Evolutionary conservation across 306 rosid species (phyloP), one percentile per base, ranked within the genome.

Genomic region (Cotoneaster glaucophyllus): DNA sequence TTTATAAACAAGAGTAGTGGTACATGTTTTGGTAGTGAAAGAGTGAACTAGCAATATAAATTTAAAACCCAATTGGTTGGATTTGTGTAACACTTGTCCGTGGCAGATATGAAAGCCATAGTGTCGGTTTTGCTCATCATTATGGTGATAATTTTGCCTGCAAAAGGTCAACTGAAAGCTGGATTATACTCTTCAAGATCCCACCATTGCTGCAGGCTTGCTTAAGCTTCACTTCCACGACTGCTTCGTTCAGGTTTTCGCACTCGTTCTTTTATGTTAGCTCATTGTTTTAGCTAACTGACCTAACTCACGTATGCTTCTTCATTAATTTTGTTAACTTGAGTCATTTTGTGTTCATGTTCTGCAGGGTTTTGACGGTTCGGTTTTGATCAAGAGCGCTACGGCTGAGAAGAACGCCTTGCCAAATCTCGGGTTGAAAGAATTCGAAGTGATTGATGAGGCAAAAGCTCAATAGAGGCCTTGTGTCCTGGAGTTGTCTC

Each of bases 161-260:
- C n/a, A n/a, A n/a, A n/a, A n/a, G n/a, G n/a, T n/a, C n/a, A n/a
- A n/a, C n/a, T n/a, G n/a, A n/a, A n/a, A n/a, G n/a, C n/a, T n/a
- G n/a, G n/a, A n/a, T n/a, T n/a, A n/a, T n/a, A n/a, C n/a, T n/a
- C n/a, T n/a, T n/a, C n/a, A n/a, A n/a, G n/a, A n/a, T n/a, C n/a
- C n/a, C n/a, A n/a, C n/a, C n/a, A n/a, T n/a, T n/a, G 87, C 90
- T 13, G 86, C 89, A 44, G 96, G 88, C 61, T 69, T 93, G 18
- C 95, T 89, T 39, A 86, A 90, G 78, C 91, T 91, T 78, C 93
- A 86, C 67, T 90, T 93, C 74, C 95, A 89, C 34, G 86, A 86
- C 43, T 86, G 88, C 58, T 87, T 87, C 73, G 86, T n/a, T n/a
- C n/a, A n/a, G n/a, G n/a, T n/a, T n/a, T n/a, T n/a, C n/a, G n/a